Conservation (phyloP, 176 grass and related monocot genomes). For the Themeda triandra region DNA sequence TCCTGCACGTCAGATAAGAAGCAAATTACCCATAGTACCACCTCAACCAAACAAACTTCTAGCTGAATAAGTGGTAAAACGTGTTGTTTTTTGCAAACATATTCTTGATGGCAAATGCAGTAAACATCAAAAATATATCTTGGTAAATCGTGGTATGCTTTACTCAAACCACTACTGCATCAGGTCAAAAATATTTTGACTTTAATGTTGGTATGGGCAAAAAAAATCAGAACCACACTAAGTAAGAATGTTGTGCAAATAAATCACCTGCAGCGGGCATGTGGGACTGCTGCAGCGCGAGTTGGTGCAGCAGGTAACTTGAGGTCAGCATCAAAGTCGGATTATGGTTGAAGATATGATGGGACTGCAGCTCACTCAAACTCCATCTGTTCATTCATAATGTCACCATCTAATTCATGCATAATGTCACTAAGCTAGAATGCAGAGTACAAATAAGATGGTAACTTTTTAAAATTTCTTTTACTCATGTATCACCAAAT, state of each 20-base stretch:
- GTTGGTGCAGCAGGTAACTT: conserved; percentile 71
- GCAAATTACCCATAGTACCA: neutral
- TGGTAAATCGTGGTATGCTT: too few species aligned
- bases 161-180: neutral
- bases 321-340: conserved; percentile 65
- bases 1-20: conserved; percentile 49
- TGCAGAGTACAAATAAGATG: too few species aligned
- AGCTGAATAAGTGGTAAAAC: neutral
- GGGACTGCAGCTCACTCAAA: conserved; percentile 72
- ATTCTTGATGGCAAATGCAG: neutral
- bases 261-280: conserved; percentile 42
- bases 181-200: neutral
- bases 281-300: conserved; percentile 42
- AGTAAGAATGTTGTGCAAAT: neutral
- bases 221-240: neutral
- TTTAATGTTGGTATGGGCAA: neutral
- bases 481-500: neutral
- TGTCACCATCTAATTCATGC: neutral
- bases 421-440: neutral
- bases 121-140: neutral
- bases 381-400: conserved; percentile 81
- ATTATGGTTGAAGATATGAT: conserved; percentile 87
- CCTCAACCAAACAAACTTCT: neutral
- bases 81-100: neutral
- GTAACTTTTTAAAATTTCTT: neutral